Evolutionary conservation across 257 asterid genomes (phyloP).

Genomic region (Solanum tarijense): DNA sequence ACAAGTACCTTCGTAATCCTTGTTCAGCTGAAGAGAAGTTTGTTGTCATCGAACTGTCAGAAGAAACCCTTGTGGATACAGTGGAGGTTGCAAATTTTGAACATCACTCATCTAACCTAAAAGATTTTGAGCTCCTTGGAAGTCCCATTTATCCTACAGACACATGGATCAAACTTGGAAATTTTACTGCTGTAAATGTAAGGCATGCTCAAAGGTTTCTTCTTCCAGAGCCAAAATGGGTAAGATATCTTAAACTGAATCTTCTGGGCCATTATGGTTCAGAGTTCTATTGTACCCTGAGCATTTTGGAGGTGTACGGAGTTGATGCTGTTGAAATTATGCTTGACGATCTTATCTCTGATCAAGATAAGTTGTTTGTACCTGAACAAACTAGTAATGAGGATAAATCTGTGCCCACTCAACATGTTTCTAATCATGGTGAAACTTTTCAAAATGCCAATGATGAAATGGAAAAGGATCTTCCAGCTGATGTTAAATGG

Average conservation of each 20-base stretch:
- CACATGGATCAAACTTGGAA: slow-evolving; percentile 74
- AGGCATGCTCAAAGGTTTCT: slow-evolving; percentile 66
- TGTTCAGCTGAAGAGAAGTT: slow-evolving; percentile 84
- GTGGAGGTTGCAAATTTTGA: slow-evolving; percentile 78
- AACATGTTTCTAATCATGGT: slow-evolving; percentile 18
- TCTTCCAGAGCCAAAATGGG: slow-evolving; percentile 90
- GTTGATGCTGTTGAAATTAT: slow-evolving; percentile 95
- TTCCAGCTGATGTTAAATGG: slow-evolving; percentile 26
- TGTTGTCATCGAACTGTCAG: slow-evolving; percentile 86
- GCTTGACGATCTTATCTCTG: slow-evolving; percentile 82
- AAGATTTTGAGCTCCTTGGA: slow-evolving; percentile 74
- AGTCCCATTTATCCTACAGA: slow-evolving; percentile 88
- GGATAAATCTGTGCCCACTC: slow-evolving; percentile 28
- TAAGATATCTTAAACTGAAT: slow-evolving; percentile 63
- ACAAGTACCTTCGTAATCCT: slow-evolving; percentile 93
- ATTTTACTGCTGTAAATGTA: slow-evolving; percentile 66
- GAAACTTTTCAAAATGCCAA: slow-evolving; percentile 24
- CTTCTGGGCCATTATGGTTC: slow-evolving; percentile 74
- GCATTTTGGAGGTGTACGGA: slow-evolving; percentile 81
- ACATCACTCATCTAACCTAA: slow-evolving; percentile 82
- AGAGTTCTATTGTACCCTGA: slow-evolving; percentile 88
- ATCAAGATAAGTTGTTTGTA: slow-evolving; percentile 41
- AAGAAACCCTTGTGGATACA: slow-evolving; percentile 78
- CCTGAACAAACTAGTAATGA: slow-evolving; percentile 29
- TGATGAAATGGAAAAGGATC: slow-evolving; percentile 35